These are phyloP conservation scores for Inga laurina DNA, from an alignment of 306 rosid genomes.

Conservation along the genomic window DNA sequence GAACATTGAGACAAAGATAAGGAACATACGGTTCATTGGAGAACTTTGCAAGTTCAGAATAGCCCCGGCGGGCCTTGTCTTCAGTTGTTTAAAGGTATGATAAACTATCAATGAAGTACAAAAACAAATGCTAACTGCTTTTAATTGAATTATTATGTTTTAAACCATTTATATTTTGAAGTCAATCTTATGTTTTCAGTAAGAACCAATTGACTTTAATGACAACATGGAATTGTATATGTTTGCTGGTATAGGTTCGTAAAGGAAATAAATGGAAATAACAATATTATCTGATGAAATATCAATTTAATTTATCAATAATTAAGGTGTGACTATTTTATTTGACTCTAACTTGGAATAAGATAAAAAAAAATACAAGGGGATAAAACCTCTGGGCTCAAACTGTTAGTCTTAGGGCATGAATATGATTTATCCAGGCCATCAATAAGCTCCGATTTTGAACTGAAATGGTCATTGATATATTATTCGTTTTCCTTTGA, in stretches of 20 bases:
- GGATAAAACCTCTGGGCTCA: background rate
- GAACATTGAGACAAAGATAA: conserved; percentile 97
- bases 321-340: background rate
- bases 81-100: conserved; percentile 95
- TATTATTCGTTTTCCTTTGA: too few species aligned
- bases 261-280: background rate
- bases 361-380: background rate
- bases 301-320: background rate
- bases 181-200: background rate
- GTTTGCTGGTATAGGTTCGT: background rate
- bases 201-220: conserved; percentile 20
- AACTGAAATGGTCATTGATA: too few species aligned
- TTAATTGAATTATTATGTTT: conserved; percentile 13
- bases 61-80: conserved; percentile 86
- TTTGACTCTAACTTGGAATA: background rate
- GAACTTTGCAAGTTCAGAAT: conserved; percentile 97
- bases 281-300: background rate
- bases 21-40: conserved; percentile 97
- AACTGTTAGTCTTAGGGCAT: background rate
- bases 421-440: background rate
- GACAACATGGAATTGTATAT: background rate
- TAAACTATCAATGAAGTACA: conserved; percentile 1
- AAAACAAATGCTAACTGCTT: background rate
- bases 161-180: conserved; percentile 6
- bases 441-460: too few species aligned